Base-by-base conservation (phyloP, 768 basidiomycete species). In the Chalciporus piperatus region DNA sequence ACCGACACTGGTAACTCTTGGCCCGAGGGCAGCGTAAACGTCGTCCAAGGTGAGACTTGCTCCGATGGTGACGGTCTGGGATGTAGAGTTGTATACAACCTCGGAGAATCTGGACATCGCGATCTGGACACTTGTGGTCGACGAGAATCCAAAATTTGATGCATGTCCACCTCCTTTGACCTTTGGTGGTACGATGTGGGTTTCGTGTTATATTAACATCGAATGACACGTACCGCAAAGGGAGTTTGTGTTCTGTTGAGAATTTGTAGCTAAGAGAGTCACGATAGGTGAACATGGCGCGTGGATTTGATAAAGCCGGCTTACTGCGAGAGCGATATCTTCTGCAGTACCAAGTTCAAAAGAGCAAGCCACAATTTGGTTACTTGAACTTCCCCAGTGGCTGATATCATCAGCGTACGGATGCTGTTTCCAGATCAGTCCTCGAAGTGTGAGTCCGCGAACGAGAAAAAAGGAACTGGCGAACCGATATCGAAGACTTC, bases 281-380 rank as follows among this genome's bases (percentile, higher is more conserved):
- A 30, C n/a, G 35, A 10, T 44, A 20, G 30, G 27, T 42, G 8
- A 32, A 39, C 1, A 28, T 28, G n/a, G 2, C 11, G 1, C 1
- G 6, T 8, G 19, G n/a, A n/a, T n/a, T n/a, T n/a, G n/a, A n/a
- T n/a, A n/a, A n/a, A n/a, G n/a, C n/a, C n/a, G n/a, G n/a, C n/a
- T n/a, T n/a, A n/a, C n/a, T n/a, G n/a, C n/a, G n/a, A n/a, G n/a
- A n/a, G n/a, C n/a, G n/a, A n/a, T n/a, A n/a, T n/a, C n/a, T n/a
- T n/a, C n/a, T n/a, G n/a, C n/a, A n/a, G n/a, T n/a, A n/a, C 77
- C 80, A 3, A 83, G 83, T 56, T 84, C 79, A 9, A 86, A 82
- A 10, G 77, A 76, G 59, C 83, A 86, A 2, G 71, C 65, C 0
- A 83, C 59, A 1, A 47, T 2, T 48, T 81, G 73, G 0, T 70